phyloP scores from a whole-genome alignment of 2,329 filamentous ascomycete species.

The Eutypa lata region DNA sequence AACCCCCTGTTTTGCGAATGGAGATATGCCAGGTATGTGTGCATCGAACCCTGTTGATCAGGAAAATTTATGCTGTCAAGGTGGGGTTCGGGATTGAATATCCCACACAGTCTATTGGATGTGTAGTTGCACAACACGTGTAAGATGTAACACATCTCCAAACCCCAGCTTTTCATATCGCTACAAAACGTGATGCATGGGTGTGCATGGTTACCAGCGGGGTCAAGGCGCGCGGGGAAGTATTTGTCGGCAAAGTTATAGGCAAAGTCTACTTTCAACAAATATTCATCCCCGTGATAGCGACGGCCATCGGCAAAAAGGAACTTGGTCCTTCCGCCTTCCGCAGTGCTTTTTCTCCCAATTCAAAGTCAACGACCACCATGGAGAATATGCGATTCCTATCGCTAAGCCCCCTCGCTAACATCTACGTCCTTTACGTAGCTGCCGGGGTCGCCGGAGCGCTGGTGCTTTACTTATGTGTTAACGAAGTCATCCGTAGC shows the following conservation, averaged over 20 bases:
- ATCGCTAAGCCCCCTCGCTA: not conserved
- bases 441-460: conserved; percentile 4
- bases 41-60: not conserved
- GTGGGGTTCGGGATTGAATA: not conserved
- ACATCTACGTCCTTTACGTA: not conserved
- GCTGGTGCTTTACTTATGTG: conserved; percentile 16
- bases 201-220: not conserved
- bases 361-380: not conserved
- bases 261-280: too few species aligned
- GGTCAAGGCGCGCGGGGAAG: not conserved
- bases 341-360: not conserved
- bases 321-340: not conserved
- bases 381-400: not conserved
- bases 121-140: too few species aligned
- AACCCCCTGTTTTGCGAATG: too few species aligned
- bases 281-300: not conserved
- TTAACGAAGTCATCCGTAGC: conserved; percentile 22
- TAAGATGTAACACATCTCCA: too few species aligned
- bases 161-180: not conserved
- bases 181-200: not conserved
- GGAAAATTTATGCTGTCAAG: not conserved
- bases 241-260: not conserved
- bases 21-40: not conserved
- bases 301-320: not conserved
- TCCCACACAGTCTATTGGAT: not conserved